These are phyloP conservation scores for Botrytis fabae DNA, from an alignment of 2,329 filamentous ascomycete genomes.

Conservation along the genomic window DNA sequence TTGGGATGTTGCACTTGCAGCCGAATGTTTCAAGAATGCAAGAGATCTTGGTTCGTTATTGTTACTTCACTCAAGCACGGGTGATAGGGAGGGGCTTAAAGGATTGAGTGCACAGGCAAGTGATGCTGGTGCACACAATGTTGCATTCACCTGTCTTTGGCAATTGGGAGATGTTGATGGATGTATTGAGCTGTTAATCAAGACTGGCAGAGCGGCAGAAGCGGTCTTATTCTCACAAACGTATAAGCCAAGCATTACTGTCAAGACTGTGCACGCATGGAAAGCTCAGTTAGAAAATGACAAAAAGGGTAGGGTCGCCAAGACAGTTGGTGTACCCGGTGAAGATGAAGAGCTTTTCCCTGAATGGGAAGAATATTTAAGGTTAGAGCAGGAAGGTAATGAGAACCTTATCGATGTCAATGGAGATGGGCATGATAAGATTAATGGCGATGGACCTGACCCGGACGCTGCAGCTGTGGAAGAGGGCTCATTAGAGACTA, in stretches of 20 bases:
- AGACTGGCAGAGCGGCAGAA: constrained; percentile 79
- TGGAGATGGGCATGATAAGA: constrained; percentile 25
- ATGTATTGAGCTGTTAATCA: constrained; percentile 76
- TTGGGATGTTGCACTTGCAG: constrained; percentile 86
- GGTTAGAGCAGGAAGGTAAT: constrained; percentile 70
- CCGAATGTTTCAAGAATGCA: constrained; percentile 89
- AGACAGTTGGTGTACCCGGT: constrained; percentile 78
- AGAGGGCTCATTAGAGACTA: constrained; percentile 23
- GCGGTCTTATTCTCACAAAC: constrained; percentile 92
- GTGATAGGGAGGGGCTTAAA: constrained; percentile 71
- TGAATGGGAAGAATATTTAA: constrained; percentile 90
- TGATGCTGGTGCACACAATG: constrained; percentile 79
- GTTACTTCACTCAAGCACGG: constrained; percentile 83
- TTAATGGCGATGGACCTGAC: constrained; percentile 33
- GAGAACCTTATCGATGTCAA: constrained; percentile 38
- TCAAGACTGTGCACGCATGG: constrained; percentile 71
- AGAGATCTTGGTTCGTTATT: constrained; percentile 89
- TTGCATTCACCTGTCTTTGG: constrained; percentile 91
- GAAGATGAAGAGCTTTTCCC: constrained; percentile 89
- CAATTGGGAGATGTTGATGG: constrained; percentile 78
- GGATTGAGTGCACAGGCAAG: constrained; percentile 74
- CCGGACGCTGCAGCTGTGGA: constrained; percentile 31
- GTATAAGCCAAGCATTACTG: constrained; percentile 80
- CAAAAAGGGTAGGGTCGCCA: constrained; percentile 82
- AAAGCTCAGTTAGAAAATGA: constrained; percentile 79